phyloP scores from a whole-genome alignment of 1,139 yeast genomes.

The Blastobotrys arbuscula region DNA sequence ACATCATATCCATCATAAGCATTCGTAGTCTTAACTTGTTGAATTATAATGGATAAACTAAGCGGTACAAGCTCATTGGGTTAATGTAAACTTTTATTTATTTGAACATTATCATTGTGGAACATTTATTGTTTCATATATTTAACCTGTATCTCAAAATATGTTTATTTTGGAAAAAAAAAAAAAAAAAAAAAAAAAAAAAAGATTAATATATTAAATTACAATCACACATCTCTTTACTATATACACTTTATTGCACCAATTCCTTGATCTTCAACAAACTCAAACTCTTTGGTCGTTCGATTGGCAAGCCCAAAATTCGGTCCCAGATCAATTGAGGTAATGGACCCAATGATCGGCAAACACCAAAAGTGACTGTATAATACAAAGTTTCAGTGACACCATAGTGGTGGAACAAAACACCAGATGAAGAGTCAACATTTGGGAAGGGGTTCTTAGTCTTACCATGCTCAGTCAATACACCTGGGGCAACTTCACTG shows the following conservation, averaged over 20 bases:
- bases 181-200: no score
- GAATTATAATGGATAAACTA: no score
- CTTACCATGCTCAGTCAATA: conserved; percentile 53
- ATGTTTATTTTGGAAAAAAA: no score
- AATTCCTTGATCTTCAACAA: conserved; percentile 38
- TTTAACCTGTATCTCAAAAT: no score
- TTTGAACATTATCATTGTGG: no score
- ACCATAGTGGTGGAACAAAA: conserved; percentile 91
- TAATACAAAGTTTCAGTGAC: conserved; percentile 92
- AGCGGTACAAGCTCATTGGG: no score
- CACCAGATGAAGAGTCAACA: conserved; percentile 56
- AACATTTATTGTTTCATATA: no score
- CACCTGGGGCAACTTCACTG: conserved; percentile 49
- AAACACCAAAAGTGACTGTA: conserved; percentile 96
- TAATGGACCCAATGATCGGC: conserved; percentile 96
- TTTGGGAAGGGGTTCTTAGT: conserved; percentile 62
- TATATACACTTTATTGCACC: conserved; percentile 1
- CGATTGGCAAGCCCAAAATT: conserved; percentile 91
- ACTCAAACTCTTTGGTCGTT: conserved; percentile 96
- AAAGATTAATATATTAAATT: no score
- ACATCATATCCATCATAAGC: no score
- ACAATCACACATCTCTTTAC: no score
- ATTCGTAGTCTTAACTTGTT: no score
- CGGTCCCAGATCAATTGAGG: conserved; percentile 96
- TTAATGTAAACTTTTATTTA: no score